phyloP scores from a whole-genome alignment of 495 filamentous ascomycete genomes.

The Talaromyces ruber region DNA sequence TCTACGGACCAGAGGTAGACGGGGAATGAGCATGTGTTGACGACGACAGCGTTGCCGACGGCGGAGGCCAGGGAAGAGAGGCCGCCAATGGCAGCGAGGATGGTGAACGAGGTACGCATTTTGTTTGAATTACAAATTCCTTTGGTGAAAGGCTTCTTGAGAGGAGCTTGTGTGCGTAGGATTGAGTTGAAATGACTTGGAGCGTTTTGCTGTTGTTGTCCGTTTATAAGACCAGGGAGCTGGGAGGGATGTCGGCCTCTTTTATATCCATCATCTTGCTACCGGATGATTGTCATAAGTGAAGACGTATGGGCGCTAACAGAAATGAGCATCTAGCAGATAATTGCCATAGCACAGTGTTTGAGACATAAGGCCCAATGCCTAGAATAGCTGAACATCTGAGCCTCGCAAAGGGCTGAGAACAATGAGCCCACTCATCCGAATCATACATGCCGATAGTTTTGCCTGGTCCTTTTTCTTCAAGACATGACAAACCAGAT shows the following conservation, averaged over 20 bases:
- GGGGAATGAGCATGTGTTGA: slow-evolving; percentile 38
- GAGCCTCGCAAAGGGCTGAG: neutral
- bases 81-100: slow-evolving; percentile 16
- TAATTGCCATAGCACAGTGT: neutral
- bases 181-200: neutral
- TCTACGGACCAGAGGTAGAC: slow-evolving; percentile 53
- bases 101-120: slow-evolving; percentile 24
- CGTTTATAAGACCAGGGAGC: neutral
- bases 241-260: neutral
- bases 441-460: neutral
- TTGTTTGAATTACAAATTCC: neutral
- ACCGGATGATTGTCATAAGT: neutral
- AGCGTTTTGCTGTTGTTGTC: neutral
- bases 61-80: slow-evolving; percentile 28
- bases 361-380: neutral
- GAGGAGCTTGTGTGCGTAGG: neutral
- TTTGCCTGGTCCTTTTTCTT: neutral
- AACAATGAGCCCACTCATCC: neutral
- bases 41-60: slow-evolving; percentile 41
- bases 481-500: neutral
- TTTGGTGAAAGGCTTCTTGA: neutral
- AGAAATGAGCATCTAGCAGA: neutral
- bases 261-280: neutral
- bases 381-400: neutral
- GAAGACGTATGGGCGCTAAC: neutral